Conservation (phyloP, 768 basidiomycete genomes). For the Mycena galericulata region DNA sequence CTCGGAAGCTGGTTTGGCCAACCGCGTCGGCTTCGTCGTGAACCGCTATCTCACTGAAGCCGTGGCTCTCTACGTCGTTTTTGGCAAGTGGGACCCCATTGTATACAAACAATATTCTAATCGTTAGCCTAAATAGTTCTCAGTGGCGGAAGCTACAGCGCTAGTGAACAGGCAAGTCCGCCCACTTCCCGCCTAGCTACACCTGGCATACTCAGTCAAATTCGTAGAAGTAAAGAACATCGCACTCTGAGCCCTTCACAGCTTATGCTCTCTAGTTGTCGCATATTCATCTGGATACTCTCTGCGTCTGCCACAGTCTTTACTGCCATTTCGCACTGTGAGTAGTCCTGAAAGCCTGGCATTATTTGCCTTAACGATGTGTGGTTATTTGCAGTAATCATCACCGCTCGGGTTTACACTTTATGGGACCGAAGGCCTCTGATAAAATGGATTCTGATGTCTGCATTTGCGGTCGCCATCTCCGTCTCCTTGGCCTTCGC, state of each 20-base stretch:
- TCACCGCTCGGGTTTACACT: neutral
- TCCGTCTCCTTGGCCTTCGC: neutral
- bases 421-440: constrained; percentile 1
- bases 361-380: neutral
- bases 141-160: constrained; percentile 1
- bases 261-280: neutral
- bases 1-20: neutral
- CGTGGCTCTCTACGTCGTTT: constrained; percentile 10
- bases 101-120: neutral
- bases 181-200: too few species aligned
- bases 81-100: constrained; percentile 5
- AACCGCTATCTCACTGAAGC: constrained; percentile 13
- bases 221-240: constrained; percentile 1
- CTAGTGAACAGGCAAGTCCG: neutral
- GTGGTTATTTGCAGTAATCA: neutral
- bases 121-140: neutral
- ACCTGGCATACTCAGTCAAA: neutral
- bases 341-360: neutral
- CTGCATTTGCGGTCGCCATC: neutral
- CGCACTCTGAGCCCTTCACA: neutral
- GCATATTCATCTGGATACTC: constrained; percentile 9
- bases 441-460: constrained; percentile 20
- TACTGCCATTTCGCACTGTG: constrained; percentile 5
- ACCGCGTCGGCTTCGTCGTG: neutral
- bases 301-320: neutral